Conservation (phyloP, 1,284 basidiomycete species). For the Puccinia sorghi region DNA sequence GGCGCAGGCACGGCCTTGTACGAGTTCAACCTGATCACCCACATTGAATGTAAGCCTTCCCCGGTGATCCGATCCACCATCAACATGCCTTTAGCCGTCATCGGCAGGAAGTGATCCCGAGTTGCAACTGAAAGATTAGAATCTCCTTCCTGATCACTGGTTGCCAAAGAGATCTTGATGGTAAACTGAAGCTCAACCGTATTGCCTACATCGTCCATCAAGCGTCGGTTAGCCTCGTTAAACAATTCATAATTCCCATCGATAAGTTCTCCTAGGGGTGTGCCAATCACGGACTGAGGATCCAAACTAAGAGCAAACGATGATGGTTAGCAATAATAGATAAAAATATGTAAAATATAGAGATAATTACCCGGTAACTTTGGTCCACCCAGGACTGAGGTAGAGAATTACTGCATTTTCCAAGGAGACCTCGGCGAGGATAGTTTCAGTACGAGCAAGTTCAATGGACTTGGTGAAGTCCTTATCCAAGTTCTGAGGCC, state of each 20-base stretch:
- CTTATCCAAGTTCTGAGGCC: slow-evolving; percentile 66
- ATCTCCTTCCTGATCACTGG: slow-evolving; percentile 56
- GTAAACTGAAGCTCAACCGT: slow-evolving; percentile 85
- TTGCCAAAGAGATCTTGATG: slow-evolving; percentile 55
- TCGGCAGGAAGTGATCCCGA: slow-evolving; percentile 69
- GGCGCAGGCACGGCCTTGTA: slow-evolving; percentile 53
- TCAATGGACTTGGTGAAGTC: slow-evolving; percentile 82
- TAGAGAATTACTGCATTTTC: slow-evolving; percentile 84
- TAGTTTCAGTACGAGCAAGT: slow-evolving; percentile 87
- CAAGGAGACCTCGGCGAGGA: slow-evolving; percentile 89
- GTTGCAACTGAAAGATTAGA: slow-evolving; percentile 57
- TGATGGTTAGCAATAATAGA: slow-evolving; percentile 10
- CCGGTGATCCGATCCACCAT: slow-evolving; percentile 88
- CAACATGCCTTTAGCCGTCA: slow-evolving; percentile 98
- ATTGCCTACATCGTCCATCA: slow-evolving; percentile 87
- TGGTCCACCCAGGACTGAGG: slow-evolving; percentile 91
- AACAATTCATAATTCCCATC: slow-evolving; percentile 84
- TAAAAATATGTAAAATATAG: slow-evolving; percentile 48
- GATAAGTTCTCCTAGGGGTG: slow-evolving; percentile 77
- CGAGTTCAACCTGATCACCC: slow-evolving; percentile 81
- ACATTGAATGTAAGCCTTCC: slow-evolving; percentile 93
- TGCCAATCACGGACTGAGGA: slow-evolving; percentile 75
- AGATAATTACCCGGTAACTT: slow-evolving; percentile 75
- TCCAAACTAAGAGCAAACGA: slow-evolving; percentile 67
- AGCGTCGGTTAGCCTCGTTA: slow-evolving; percentile 77